phyloP scores from a whole-genome alignment of 2,329 filamentous ascomycete genomes.

The Graphilbum fragrans region DNA sequence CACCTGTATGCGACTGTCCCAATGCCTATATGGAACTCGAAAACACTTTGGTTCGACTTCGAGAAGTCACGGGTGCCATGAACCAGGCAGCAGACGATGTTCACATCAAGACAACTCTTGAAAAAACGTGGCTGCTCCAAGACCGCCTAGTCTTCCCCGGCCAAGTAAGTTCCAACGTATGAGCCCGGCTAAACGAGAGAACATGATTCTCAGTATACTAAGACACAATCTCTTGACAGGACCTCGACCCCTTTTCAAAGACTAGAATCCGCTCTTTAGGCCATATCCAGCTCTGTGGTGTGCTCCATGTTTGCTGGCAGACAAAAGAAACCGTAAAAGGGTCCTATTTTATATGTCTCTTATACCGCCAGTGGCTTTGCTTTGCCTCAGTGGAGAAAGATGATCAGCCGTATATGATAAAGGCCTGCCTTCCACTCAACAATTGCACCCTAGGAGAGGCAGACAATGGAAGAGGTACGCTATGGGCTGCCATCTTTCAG shows the following conservation, averaged over 20 bases:
- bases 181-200: not conserved
- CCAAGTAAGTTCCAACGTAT: slow-evolving; percentile 35
- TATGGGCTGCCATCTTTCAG: not conserved
- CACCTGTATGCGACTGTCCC: slow-evolving; percentile 75
- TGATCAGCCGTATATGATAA: slow-evolving; percentile 58
- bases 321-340: slow-evolving; percentile 55
- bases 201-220: not conserved
- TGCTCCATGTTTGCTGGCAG: slow-evolving; percentile 74
- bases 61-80: slow-evolving; percentile 65
- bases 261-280: slow-evolving; percentile 69
- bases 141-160: slow-evolving; percentile 66
- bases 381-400: slow-evolving; percentile 56
- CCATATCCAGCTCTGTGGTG: slow-evolving; percentile 69
- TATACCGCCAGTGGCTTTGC: slow-evolving; percentile 73
- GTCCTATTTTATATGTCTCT: slow-evolving; percentile 70
- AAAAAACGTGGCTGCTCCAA: slow-evolving; percentile 77
- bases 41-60: slow-evolving; percentile 56
- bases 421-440: slow-evolving; percentile 60
- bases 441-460: slow-evolving; percentile 56
- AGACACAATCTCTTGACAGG: slow-evolving; percentile 18
- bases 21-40: slow-evolving; percentile 71
- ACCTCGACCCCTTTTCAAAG: slow-evolving; percentile 39
- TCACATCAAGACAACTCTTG: slow-evolving; percentile 54
- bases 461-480: slow-evolving; percentile 61
- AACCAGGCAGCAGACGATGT: slow-evolving; percentile 75